A percentile compares a stretch with the other conserved stretches of the same genome.
These are phyloP conservation scores for Rhizoctonia solani DNA, from an alignment of 1,284 basidiomycete genomes.

Conservation along the genomic window DNA sequence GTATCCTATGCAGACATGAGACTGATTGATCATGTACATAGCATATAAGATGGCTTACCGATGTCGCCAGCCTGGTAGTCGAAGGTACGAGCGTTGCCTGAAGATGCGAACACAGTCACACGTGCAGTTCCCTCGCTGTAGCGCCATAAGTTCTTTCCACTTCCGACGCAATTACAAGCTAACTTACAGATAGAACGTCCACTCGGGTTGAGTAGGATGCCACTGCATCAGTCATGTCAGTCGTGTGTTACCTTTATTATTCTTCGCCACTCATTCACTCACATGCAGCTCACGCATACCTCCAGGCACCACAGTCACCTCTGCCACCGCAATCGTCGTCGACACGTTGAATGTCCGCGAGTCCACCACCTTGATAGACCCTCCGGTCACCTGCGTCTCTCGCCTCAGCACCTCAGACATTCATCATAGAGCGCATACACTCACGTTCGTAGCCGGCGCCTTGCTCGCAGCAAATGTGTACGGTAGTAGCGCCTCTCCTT, in stretches of 20 bases:
- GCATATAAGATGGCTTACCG: slow-evolving; percentile 47
- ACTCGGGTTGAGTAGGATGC: slow-evolving; percentile 40
- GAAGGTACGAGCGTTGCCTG: slow-evolving; percentile 66
- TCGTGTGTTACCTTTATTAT: neutral
- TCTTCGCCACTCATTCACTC: slow-evolving; percentile 42
- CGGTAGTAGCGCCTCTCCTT: slow-evolving; percentile 56
- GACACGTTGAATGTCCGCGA: slow-evolving; percentile 15
- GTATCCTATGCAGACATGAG: slow-evolving; percentile 51
- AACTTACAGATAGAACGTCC: slow-evolving; percentile 42
- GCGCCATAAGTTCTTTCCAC: neutral
- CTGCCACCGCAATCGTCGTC: slow-evolving; percentile 23
- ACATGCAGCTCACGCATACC: slow-evolving; percentile 56
- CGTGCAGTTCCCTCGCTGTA: slow-evolving; percentile 23
- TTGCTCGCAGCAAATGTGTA: slow-evolving; percentile 61
- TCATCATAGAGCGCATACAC: neutral
- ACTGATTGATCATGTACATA: neutral
- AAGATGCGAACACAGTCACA: slow-evolving; percentile 54
- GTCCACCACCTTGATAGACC: slow-evolving; percentile 15
- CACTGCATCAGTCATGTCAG: slow-evolving; percentile 1
- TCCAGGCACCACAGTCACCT: neutral
- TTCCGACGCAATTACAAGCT: neutral
- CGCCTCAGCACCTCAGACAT: too few species aligned
- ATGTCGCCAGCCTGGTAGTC: slow-evolving; percentile 70
- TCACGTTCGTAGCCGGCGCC: slow-evolving; percentile 50
- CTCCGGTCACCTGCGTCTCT: slow-evolving; percentile 2